Percentiles rank a stretch among this genome's conserved stretches.
Evolutionary conservation across 805 yeast genomes (phyloP).

Genomic region (Monosporozyma yasuniensis): DNA sequence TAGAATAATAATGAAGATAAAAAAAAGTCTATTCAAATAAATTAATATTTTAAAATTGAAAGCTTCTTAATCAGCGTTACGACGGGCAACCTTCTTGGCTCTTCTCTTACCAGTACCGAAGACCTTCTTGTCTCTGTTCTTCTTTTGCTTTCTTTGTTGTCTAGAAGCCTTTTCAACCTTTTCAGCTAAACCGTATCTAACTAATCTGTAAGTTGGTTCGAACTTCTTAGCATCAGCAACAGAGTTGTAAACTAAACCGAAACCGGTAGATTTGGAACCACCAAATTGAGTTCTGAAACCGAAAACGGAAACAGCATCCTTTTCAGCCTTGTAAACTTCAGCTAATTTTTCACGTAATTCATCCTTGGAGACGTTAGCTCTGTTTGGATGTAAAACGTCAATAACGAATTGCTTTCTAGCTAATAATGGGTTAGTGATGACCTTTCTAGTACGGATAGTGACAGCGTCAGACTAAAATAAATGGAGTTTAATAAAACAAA

Average conservation of each 20-base stretch:
- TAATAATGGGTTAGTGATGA: conserved; percentile 97
- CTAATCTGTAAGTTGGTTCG: conserved; percentile 99
- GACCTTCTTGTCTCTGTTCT: conserved; percentile 98
- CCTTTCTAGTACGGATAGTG: conserved; percentile 98
- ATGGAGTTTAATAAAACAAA: neutral
- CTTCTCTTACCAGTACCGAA: conserved; percentile 95
- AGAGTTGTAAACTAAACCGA: conserved; percentile 97
- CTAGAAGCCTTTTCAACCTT: conserved; percentile 97
- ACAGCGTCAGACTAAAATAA: conserved; percentile 86
- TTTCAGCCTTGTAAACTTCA: conserved; percentile 81
- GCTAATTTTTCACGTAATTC: conserved; percentile 94
- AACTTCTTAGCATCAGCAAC: conserved; percentile 95
- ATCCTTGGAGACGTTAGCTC: conserved; percentile 98
- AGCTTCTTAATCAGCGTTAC: conserved; percentile 65
- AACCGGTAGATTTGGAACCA: conserved; percentile 99
- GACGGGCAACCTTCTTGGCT: conserved; percentile 86
- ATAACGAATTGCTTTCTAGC: conserved; percentile 99
- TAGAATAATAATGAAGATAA: neutral
- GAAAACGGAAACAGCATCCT: conserved; percentile 92
- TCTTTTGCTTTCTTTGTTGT: conserved; percentile 99
- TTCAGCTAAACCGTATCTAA: conserved; percentile 95
- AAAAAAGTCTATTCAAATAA: neutral
- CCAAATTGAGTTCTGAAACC: conserved; percentile 99
- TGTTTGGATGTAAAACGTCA: conserved; percentile 99
- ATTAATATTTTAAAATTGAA: neutral